phyloP scores from a whole-genome alignment of 2,329 filamentous ascomycete genomes.

The Coccinonectria pachysandricola region DNA sequence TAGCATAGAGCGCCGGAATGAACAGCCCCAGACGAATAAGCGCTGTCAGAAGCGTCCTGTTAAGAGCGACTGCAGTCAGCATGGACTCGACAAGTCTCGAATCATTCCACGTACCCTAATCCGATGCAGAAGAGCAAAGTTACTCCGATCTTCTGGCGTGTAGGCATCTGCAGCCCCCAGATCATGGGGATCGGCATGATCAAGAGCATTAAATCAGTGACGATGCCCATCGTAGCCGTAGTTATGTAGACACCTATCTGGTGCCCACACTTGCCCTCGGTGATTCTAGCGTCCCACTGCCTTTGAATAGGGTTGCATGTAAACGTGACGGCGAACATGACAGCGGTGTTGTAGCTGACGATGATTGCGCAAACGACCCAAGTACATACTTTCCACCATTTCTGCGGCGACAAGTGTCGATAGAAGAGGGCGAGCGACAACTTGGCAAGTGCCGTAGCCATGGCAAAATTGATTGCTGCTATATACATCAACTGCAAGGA shows the following conservation, averaged over 20 bases:
- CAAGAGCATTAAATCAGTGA: constrained; percentile 37
- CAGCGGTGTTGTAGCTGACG: constrained; percentile 20
- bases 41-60: too few species aligned
- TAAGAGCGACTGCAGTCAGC: too few species aligned
- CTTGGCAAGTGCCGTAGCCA: constrained; percentile 26
- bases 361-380: constrained; percentile 19
- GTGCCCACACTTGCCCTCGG: constrained; percentile 31
- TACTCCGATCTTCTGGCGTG: constrained; percentile 33
- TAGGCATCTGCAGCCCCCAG: constrained; percentile 31
- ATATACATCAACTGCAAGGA: constrained; percentile 4
- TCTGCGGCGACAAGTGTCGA: constrained; percentile 24
- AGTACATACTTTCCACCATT: constrained; percentile 22
- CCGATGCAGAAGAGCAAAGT: constrained; percentile 34
- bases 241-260: constrained; percentile 37
- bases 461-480: constrained; percentile 23
- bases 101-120: constrained; percentile 20
- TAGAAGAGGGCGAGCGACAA: constrained; percentile 28
- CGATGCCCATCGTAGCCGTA: constrained; percentile 36
- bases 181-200: constrained; percentile 35
- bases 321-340: constrained; percentile 16
- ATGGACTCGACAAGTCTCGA: too few species aligned
- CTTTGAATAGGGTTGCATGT: constrained; percentile 10
- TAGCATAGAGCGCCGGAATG: too few species aligned
- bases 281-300: constrained; percentile 21
- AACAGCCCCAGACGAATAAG: too few species aligned